phyloP scores from a whole-genome alignment of 768 basidiomycete species.

The Peribolospora baueri region DNA sequence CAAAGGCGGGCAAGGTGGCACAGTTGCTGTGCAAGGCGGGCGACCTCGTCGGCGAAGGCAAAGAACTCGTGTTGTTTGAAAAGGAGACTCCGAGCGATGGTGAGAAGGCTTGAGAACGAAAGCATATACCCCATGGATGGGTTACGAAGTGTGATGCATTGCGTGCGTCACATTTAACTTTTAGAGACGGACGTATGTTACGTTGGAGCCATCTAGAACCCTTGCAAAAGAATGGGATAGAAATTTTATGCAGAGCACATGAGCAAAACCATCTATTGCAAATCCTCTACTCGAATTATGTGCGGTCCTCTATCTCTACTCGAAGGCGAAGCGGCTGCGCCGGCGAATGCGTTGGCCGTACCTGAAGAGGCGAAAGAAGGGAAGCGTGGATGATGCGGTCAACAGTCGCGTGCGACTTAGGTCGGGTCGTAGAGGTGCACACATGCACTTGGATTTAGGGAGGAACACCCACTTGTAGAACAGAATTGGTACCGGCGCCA shows the following conservation, averaged over 20 bases:
- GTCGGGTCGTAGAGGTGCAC: neutral
- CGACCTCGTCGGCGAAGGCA: conserved; percentile 75
- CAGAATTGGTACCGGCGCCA: no score
- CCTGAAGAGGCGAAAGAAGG: no score
- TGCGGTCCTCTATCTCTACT: neutral
- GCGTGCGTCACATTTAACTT: no score
- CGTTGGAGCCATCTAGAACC: no score
- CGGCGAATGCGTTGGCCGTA: no score
- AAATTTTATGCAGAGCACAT: no score
- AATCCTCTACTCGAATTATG: neutral
- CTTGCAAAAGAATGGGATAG: no score
- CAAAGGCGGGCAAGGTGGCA: conserved; percentile 41
- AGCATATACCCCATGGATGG: neutral
- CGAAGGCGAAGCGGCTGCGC: no score
- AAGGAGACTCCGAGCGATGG: neutral
- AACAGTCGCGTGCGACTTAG: neutral
- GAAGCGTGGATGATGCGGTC: neutral
- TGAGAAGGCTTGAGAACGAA: neutral
- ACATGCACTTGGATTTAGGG: no score
- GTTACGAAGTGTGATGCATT: neutral
- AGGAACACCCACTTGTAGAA: neutral
- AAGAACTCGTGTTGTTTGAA: conserved; percentile 36
- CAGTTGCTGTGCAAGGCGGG: conserved; percentile 54
- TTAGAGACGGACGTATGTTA: no score
- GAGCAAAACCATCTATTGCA: neutral